A percentile compares a stretch with the other conserved stretches of the same genome.
Evolutionary conservation across 768 basidiomycete species (phyloP).

Genomic region (Lactarius quietus): DNA sequence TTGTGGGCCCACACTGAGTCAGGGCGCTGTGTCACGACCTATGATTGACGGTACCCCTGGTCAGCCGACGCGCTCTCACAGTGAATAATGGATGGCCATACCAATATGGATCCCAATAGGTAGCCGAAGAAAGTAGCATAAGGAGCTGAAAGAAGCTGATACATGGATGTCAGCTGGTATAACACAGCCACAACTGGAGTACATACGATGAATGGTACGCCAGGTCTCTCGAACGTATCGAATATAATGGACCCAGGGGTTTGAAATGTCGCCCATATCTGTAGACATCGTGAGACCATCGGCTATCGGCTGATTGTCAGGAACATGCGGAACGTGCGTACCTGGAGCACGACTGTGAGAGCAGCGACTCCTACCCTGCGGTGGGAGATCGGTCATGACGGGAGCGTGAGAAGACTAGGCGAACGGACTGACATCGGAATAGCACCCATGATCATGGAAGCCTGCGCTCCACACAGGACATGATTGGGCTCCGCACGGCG

Average conservation of each 20-base stretch:
- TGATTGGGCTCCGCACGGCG: slow-evolving; percentile 30
- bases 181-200: background rate
- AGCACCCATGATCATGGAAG: slow-evolving; percentile 49
- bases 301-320: background rate
- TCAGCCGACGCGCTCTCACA: background rate
- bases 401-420: slow-evolving; percentile 2
- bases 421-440: slow-evolving; percentile 46
- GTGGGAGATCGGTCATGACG: slow-evolving; percentile 10
- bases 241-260: slow-evolving; percentile 25
- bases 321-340: slow-evolving; percentile 1
- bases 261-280: slow-evolving; percentile 40
- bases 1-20: slow-evolving; percentile 35
- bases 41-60: background rate
- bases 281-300: background rate
- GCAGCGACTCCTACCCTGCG: slow-evolving; percentile 42
- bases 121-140: slow-evolving; percentile 44
- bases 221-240: slow-evolving; percentile 31
- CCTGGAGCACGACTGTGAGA: slow-evolving; percentile 42
- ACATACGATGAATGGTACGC: slow-evolving; percentile 29
- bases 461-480: slow-evolving; percentile 47
- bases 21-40: slow-evolving; percentile 28
- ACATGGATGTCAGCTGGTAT: slow-evolving; percentile 15
- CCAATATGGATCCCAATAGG: slow-evolving; percentile 34
- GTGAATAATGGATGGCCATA: background rate
- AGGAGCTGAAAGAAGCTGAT: slow-evolving; percentile 37